These are phyloP conservation scores for Lachancea sp. DNA, from an alignment of 805 yeast species.

Conservation along the genomic window DNA sequence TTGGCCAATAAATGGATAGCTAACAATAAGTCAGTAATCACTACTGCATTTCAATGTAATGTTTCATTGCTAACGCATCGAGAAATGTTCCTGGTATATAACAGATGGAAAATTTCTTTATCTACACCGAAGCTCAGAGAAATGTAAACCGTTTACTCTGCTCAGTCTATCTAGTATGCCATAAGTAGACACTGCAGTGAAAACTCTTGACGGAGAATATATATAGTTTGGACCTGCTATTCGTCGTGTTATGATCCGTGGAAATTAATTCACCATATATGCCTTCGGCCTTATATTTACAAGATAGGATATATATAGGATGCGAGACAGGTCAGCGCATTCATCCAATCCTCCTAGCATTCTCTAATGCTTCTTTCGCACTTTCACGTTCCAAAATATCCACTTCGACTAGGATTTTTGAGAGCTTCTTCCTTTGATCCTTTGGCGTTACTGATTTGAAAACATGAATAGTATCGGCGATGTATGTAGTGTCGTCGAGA, in stretches of 20 bases:
- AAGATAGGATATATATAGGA: neutral
- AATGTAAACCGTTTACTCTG: no score
- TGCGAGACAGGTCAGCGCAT: neutral
- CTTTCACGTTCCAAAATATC: slow-evolving; percentile 28
- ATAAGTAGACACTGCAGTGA: no score
- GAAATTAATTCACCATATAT: neutral
- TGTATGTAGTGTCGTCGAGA: slow-evolving; percentile 48
- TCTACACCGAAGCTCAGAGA: no score
- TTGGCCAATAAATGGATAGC: no score
- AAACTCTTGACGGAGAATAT: no score
- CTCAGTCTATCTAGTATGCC: no score
- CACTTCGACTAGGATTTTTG: slow-evolving; percentile 44
- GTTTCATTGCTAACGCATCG: no score
- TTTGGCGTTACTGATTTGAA: slow-evolving; percentile 44
- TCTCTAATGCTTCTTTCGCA: slow-evolving; percentile 23
- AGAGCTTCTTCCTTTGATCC: slow-evolving; percentile 41
- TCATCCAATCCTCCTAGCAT: slow-evolving; percentile 13
- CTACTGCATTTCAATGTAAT: no score
- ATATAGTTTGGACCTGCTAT: no score
- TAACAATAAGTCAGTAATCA: no score
- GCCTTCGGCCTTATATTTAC: slow-evolving; percentile 5
- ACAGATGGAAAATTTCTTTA: no score
- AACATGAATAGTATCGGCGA: slow-evolving; percentile 50
- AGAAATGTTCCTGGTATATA: no score
- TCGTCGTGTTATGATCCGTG: neutral